These are phyloP conservation scores for Tolypocladium amazonense DNA, from an alignment of 2,329 filamentous ascomycete genomes.

Conservation along the genomic window DNA sequence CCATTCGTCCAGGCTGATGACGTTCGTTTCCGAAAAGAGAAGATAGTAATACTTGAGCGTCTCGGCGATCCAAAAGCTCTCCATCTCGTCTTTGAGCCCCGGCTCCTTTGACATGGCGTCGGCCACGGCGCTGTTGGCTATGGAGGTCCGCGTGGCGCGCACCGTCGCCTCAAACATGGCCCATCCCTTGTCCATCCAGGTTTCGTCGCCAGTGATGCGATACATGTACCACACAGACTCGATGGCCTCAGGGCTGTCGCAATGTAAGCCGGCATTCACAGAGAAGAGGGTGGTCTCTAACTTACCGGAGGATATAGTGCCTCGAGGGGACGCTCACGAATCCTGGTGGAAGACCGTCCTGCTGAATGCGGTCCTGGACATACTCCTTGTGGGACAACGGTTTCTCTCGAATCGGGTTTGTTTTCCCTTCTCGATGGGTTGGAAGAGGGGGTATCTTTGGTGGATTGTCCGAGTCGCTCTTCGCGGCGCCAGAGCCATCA, in stretches of 20 bases:
- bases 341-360: conserved; percentile 36
- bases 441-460: background rate
- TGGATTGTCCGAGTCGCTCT: background rate
- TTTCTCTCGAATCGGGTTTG: conserved; percentile 7
- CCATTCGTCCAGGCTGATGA: conserved; percentile 59
- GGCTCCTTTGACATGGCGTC: conserved; percentile 43
- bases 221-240: conserved; percentile 87
- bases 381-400: conserved; percentile 45
- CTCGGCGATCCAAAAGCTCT: conserved; percentile 86
- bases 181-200: conserved; percentile 77
- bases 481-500: background rate
- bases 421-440: background rate
- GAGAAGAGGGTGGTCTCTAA: conserved; percentile 15
- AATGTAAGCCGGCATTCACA: conserved; percentile 10
- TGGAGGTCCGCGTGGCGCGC: conserved; percentile 51
- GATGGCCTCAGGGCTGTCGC: conserved; percentile 65
- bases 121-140: conserved; percentile 59
- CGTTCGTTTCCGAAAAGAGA: conserved; percentile 57
- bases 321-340: conserved; percentile 33
- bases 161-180: conserved; percentile 69
- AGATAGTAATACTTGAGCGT: conserved; percentile 90
- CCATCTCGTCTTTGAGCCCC: conserved; percentile 53
- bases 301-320: conserved; percentile 54
- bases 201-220: conserved; percentile 69
- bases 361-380: conserved; percentile 32